Base-by-base conservation (phyloP, 202 grass and related monocot genomes). In the Elaeis oleifera region DNA sequence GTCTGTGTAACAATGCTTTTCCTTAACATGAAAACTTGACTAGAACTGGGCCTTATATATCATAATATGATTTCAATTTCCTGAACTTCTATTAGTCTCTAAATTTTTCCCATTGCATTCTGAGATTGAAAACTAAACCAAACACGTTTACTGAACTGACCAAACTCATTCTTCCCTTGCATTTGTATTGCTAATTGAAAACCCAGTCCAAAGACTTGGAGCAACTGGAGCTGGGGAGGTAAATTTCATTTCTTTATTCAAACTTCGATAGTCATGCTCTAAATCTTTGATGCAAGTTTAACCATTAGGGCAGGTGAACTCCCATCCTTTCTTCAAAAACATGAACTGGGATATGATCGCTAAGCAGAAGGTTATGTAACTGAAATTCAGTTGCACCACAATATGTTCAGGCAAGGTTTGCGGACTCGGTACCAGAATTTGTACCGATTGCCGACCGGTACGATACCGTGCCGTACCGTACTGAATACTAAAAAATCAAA, bases 341-440 rank as follows among this genome's bases (percentile, higher is more conserved):
- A 86, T 86, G 61, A 91, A 97, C 57, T 97, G 92, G 92, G 76
- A 91, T 26, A 91, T 91, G 92, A 69, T 97, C 73, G 77, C 88
- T 31, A 78, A 77, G 52, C 92, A 97, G 72, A 88, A 89, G 92
- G 92, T 91, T 56, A 22, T n/a, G 49, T 69, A 32, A 23, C 62
- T 66, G 20, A 54, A 14, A 27, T 31, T 63, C 9, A 18, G 36
- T 18, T 54, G 2, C n/a, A 0, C 7, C 27, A 5, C 26, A 21
- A 63, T 11, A 20, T 54, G 23, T 48, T 48, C 20, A 20, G 20
- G 20, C 20, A 20, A 20, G 20, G 20, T 20, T 20, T 0, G 20
- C 0, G 20, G 20, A 20, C 20, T 20, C 20, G 20, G 20, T 20
- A 20, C 20, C 0, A 20, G 20, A 20, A 20, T 20, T 20, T 20